phyloP scores from a whole-genome alignment of 1,284 basidiomycete genomes.

The Cryptococcus depauperatus region DNA sequence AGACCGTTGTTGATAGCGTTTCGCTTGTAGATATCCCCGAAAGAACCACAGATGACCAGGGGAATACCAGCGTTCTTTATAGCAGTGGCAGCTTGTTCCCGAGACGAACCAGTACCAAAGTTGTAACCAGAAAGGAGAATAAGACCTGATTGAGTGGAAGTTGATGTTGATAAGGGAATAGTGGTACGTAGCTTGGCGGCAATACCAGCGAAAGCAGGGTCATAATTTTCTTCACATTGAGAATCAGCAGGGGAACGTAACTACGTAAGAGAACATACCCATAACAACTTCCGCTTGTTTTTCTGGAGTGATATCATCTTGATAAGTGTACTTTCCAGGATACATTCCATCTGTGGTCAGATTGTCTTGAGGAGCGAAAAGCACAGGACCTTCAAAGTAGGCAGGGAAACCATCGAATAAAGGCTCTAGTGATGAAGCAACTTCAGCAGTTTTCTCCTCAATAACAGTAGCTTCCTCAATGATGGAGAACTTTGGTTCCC shows the following conservation, averaged over 20 bases:
- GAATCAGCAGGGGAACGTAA: background rate
- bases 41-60: constrained; percentile 88
- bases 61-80: constrained; percentile 90
- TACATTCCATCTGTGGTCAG: constrained; percentile 98
- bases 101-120: constrained; percentile 97
- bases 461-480: constrained; percentile 15
- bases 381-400: constrained; percentile 69
- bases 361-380: constrained; percentile 95
- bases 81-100: constrained; percentile 96
- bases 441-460: constrained; percentile 11
- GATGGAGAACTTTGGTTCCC: constrained; percentile 46
- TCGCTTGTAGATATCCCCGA: constrained; percentile 98
- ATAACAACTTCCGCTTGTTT: constrained; percentile 89
- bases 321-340: constrained; percentile 99
- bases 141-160: constrained; percentile 51
- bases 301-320: constrained; percentile 94
- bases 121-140: constrained; percentile 92
- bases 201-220: constrained; percentile 70
- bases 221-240: constrained; percentile 75
- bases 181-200: constrained; percentile 55
- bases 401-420: constrained; percentile 74
- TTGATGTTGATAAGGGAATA: constrained; percentile 17
- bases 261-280: constrained; percentile 24
- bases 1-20: constrained; percentile 99
- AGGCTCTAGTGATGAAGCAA: constrained; percentile 55